Base-by-base conservation (phyloP, 2,329 filamentous ascomycete genomes). In the Parafenestella ontariensis region DNA sequence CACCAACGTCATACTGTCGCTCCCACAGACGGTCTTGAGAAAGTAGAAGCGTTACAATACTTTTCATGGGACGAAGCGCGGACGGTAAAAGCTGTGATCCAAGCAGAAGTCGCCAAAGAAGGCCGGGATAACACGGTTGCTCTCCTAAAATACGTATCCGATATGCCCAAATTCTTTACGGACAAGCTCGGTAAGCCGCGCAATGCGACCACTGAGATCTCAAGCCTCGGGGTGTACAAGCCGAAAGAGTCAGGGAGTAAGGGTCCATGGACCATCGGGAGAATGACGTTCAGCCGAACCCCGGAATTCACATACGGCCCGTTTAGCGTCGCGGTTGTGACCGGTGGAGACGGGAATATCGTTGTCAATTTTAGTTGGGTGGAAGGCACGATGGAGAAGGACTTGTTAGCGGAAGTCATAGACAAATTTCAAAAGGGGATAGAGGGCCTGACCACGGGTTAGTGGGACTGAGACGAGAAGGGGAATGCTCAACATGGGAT, bases 201-300 rank as follows among this genome's bases (percentile, higher is more conserved):
- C 18, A 10, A 23, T 24, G 8, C 18, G 5, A 21, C 36, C 5
- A 2, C 3, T 17, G 21, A 40, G 36, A 10, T 40, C 21, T 40
- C 36, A 11, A 40, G 23, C 21, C 10, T 21, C 13, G 36, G 21
- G 3, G 36, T 21, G 13, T 40, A 21, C 18, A 40, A 23, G 17
- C 3, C 6, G 3, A 40, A 21, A 9, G 18, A 21, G 15, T 4
- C 15, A 4, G 31, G 15, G 15, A 34, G 6, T 5, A 15, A 34
- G 15, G 15, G 13, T 13, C 15, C 11, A 17, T 34, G 31, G 31
- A 34, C 1, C 5, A 34, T 34, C 4, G 36, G 18, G 1, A 71
- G 77, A 3, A 73, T 81, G 62, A 54, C 78, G 3, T 82, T 83
- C 49, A 79, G 78, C 21, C 79, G 82, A 57, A 69, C 72, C 17